Evolutionary conservation across 2,329 filamentous ascomycete genomes (phyloP).

Genomic region (Alternaria sp.): DNA sequence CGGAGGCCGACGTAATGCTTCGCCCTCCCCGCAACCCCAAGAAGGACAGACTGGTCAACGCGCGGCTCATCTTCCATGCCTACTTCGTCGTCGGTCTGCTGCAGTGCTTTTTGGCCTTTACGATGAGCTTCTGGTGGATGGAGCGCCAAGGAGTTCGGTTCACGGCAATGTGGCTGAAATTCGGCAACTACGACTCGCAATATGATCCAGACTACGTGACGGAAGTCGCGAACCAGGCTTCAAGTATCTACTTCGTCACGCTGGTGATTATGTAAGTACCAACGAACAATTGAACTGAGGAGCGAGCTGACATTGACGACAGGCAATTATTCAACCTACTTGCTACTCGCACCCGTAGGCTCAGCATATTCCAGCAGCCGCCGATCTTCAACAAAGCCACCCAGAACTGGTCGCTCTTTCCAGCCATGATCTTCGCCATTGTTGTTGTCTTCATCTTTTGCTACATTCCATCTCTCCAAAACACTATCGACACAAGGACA

Average conservation of each 20-base stretch:
- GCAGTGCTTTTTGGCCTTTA: slow-evolving; percentile 53
- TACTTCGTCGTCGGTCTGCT: slow-evolving; percentile 74
- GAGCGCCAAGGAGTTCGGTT: slow-evolving; percentile 66
- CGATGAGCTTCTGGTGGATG: slow-evolving; percentile 59
- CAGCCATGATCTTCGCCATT: slow-evolving; percentile 73
- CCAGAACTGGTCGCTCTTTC: slow-evolving; percentile 74
- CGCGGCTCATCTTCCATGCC: slow-evolving; percentile 74
- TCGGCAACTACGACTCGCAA: slow-evolving; percentile 36
- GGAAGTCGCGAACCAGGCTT: slow-evolving; percentile 68
- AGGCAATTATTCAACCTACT: slow-evolving; percentile 79
- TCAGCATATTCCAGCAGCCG: slow-evolving; percentile 75
- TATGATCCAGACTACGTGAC: slow-evolving; percentile 45
- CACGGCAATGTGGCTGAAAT: slow-evolving; percentile 69
- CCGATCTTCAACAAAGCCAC: slow-evolving; percentile 70
- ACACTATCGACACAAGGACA: slow-evolving; percentile 65
- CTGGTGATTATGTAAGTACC: slow-evolving; percentile 74
- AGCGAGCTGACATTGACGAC: slow-evolving; percentile 17
- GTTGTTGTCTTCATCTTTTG: slow-evolving; percentile 71
- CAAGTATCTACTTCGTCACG: slow-evolving; percentile 80
- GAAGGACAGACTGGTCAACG: slow-evolving; percentile 76
- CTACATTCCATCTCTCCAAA: slow-evolving; percentile 72
- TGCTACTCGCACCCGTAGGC: slow-evolving; percentile 67
- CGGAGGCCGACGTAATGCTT: slow-evolving; percentile 76
- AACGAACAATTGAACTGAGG: too few relatives aligned
- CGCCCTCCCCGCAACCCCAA: slow-evolving; percentile 73